A percentile compares a stretch with the other conserved stretches of the same genome.
Conservation (phyloP, 1,284 basidiomycete genomes). For the Puccinia polysora region DNA sequence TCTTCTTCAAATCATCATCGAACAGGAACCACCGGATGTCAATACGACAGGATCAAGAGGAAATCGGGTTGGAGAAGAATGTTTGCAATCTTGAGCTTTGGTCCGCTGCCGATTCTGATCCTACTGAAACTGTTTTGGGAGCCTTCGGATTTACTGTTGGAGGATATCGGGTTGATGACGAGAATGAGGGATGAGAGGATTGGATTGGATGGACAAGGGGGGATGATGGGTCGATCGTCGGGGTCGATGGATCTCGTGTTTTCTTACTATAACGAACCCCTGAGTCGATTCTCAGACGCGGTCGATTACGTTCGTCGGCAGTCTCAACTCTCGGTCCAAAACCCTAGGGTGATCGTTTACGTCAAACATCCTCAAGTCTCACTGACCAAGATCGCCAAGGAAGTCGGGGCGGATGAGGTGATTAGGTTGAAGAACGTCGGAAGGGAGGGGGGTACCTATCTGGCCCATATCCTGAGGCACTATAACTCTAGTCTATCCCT, state of each 20-base stretch:
- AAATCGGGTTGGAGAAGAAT: no score
- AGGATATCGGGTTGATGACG: no score
- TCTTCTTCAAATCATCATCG: no score
- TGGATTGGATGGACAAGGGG: conserved; percentile 76
- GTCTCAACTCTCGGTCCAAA: conserved; percentile 19
- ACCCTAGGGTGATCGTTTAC: conserved; percentile 50
- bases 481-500: conserved; percentile 44
- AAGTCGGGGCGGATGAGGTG: conserved; percentile 49
- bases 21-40: no score
- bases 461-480: conserved; percentile 50
- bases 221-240: conserved; percentile 60
- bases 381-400: conserved; percentile 45
- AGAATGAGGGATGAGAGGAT: conserved; percentile 69
- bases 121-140: conserved; percentile 56
- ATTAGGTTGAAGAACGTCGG: conserved; percentile 50
- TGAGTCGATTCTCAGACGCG: conserved; percentile 45
- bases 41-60: no score
- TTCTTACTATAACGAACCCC: conserved; percentile 50
- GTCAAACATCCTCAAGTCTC: conserved; percentile 47
- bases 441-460: conserved; percentile 52
- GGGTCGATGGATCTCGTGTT: conserved; percentile 59
- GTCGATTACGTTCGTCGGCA: conserved; percentile 45
- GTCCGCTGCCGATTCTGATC: conserved; percentile 54
- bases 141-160: no score
- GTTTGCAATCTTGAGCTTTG: conserved; percentile 47